These are phyloP conservation scores for Paraphaeosphaeria sporulosa DNA, from an alignment of 2,329 filamentous ascomycete genomes.

Conservation along the genomic window DNA sequence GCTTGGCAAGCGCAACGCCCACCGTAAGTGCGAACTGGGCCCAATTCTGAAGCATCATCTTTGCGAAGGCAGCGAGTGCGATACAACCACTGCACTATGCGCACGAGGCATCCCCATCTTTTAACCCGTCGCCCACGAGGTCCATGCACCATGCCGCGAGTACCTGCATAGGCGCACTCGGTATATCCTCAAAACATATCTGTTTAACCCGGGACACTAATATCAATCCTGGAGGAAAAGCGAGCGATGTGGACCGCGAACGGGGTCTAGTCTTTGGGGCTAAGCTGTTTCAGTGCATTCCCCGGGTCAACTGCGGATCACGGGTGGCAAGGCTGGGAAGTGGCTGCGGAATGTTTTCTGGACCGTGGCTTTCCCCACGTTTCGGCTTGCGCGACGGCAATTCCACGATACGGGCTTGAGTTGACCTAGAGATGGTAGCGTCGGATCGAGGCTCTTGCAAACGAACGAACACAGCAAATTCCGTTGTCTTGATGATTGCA, in stretches of 20 bases:
- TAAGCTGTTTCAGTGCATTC: not conserved
- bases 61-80: not conserved
- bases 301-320: conserved; percentile 2
- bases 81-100: not conserved
- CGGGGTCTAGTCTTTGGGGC: not conserved
- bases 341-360: not conserved
- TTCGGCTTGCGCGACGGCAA: not conserved
- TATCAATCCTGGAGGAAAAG: not conserved
- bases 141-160: conserved; percentile 5
- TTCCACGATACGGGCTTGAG: not conserved
- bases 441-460: not conserved
- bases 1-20: not conserved
- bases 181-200: not conserved
- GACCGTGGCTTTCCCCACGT: not conserved
- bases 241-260: not conserved
- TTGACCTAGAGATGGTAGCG: not conserved
- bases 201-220: not conserved
- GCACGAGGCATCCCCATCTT: not conserved
- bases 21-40: not conserved
- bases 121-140: not conserved
- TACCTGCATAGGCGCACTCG: conserved; percentile 7
- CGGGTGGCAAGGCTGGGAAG: not conserved
- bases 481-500: not conserved
- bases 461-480: not conserved
- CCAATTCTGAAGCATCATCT: conserved; percentile 5